Evolutionary conservation across 331 rosid genomes (phyloP).

Genomic region (Saraca asoca): DNA sequence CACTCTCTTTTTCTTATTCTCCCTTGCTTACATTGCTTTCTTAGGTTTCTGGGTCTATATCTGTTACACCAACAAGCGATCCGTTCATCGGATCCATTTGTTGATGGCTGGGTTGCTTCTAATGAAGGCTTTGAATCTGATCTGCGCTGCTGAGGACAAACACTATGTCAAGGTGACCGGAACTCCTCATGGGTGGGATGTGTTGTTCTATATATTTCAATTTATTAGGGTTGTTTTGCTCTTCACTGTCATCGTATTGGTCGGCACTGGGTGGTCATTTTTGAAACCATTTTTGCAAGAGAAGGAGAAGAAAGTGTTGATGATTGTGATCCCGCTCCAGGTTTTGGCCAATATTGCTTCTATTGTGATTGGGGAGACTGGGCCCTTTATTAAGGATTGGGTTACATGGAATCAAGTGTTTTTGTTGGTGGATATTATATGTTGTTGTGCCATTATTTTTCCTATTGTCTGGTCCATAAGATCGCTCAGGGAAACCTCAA

Average conservation of each 20-base stretch:
- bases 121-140: conserved; percentile 72
- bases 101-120: conserved; percentile 65
- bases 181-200: conserved; percentile 91
- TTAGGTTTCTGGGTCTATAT: conserved; percentile 58
- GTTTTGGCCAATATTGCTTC: conserved; percentile 83
- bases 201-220: conserved; percentile 80
- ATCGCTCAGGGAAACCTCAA: conserved; percentile 75
- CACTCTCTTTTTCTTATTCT: conserved; percentile 58
- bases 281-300: conserved; percentile 81
- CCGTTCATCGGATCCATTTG: conserved; percentile 74
- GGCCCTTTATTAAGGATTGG: conserved; percentile 90
- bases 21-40: conserved; percentile 50
- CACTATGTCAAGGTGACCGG: conserved; percentile 81
- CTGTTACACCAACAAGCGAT: conserved; percentile 47
- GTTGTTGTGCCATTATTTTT: conserved; percentile 90
- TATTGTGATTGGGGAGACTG: conserved; percentile 83
- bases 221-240: conserved; percentile 73
- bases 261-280: conserved; percentile 90
- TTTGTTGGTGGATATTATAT: conserved; percentile 80
- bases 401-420: conserved; percentile 92
- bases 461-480: conserved; percentile 93
- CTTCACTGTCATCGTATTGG: conserved; percentile 74
- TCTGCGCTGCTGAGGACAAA: conserved; percentile 84
- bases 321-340: conserved; percentile 90
- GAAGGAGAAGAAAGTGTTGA: conserved; percentile 87